phyloP scores from a whole-genome alignment of 208 protist genomes.

The Wallacemonas sp. region DNA sequence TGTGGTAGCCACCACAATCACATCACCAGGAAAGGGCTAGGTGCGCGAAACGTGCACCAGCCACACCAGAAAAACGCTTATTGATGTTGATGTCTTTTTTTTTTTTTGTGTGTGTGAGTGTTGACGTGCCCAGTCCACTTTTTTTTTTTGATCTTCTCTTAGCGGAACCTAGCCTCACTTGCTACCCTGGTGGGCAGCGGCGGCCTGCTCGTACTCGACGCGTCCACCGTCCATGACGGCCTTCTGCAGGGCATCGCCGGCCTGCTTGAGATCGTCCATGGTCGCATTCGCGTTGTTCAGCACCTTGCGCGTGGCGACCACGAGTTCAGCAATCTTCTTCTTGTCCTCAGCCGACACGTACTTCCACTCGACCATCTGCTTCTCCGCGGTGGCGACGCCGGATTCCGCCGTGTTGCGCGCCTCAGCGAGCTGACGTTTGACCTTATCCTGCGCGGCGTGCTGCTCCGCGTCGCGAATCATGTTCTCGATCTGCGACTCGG shows the following conservation, averaged over 20 bases:
- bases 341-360: slow-evolving; percentile 78
- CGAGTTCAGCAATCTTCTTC: slow-evolving; percentile 57
- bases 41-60: too few species aligned
- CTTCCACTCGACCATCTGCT: slow-evolving; percentile 85
- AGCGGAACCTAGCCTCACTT: background rate
- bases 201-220: slow-evolving; percentile 80
- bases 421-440: slow-evolving; percentile 76
- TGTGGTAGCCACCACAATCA: too few species aligned
- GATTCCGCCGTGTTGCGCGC: slow-evolving; percentile 84
- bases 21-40: too few species aligned
- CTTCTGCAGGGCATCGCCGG: slow-evolving; percentile 83
- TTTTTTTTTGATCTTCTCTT: background rate
- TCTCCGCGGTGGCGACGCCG: slow-evolving; percentile 69
- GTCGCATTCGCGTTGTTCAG: slow-evolving; percentile 72
- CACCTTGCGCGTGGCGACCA: slow-evolving; percentile 60
- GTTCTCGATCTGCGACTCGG: slow-evolving; percentile 81
- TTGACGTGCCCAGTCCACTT: too few species aligned
- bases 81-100: background rate
- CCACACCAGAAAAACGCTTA: too few species aligned
- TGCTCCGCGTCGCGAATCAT: slow-evolving; percentile 88
- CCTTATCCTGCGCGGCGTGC: slow-evolving; percentile 79
- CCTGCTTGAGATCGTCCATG: slow-evolving; percentile 58
- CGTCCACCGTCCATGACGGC: slow-evolving; percentile 78
- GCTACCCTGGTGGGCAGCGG: slow-evolving; percentile 42
- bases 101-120: too few species aligned